Percentiles rank a stretch among this genome's conserved stretches.
Evolutionary conservation across 768 basidiomycete species (phyloP).

Genomic region (Candolleomyces eurysporus): DNA sequence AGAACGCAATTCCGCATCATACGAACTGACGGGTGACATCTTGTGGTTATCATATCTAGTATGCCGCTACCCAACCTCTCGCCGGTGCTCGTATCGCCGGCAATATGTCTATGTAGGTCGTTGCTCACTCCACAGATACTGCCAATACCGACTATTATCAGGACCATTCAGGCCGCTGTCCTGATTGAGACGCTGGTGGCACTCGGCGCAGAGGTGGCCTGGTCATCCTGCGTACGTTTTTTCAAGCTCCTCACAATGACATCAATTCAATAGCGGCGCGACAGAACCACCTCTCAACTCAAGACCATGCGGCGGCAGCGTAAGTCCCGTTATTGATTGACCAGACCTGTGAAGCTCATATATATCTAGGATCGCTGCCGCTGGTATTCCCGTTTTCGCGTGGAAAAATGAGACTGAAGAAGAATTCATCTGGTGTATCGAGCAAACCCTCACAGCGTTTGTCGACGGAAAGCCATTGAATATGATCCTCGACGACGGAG

Average conservation of each 20-base stretch:
- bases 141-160: slow-evolving; percentile 25
- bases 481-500: slow-evolving; percentile 99
- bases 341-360: neutral
- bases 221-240: slow-evolving; percentile 86
- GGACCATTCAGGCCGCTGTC: slow-evolving; percentile 98
- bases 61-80: slow-evolving; percentile 63
- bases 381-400: slow-evolving; percentile 96
- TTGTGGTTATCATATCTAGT: no score
- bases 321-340: slow-evolving; percentile 32
- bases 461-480: slow-evolving; percentile 79
- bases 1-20: slow-evolving; percentile 11
- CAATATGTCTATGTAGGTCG: slow-evolving; percentile 89
- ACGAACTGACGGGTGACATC: slow-evolving; percentile 54
- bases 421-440: slow-evolving; percentile 97
- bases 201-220: slow-evolving; percentile 95
- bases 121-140: neutral
- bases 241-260: neutral
- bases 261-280: no score
- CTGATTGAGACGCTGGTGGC: slow-evolving; percentile 96
- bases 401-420: slow-evolving; percentile 99
- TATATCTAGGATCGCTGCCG: slow-evolving; percentile 80
- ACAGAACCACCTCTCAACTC: slow-evolving; percentile 97
- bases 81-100: slow-evolving; percentile 95
- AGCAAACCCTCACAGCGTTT: slow-evolving; percentile 90
- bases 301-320: slow-evolving; percentile 99